Evolutionary conservation across 768 basidiomycete genomes (phyloP), one percentile per base, ranked within the genome.

Genomic region (Cystofilobasidium macerans): DNA sequence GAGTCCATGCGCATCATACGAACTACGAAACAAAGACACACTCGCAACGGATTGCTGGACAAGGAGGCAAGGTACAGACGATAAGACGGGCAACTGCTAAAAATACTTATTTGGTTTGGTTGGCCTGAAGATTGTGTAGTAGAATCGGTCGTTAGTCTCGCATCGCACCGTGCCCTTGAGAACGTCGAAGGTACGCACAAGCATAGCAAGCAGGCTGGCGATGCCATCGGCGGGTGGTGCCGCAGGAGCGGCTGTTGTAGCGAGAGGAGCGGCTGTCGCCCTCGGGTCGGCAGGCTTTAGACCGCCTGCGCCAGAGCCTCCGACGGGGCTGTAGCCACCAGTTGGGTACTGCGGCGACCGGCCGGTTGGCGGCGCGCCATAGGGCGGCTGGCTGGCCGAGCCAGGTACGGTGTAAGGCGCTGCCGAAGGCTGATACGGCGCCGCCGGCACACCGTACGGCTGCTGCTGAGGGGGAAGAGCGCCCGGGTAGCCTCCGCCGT

Each of bases 131-230:
- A n/a, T n/a, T n/a, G n/a, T n/a, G n/a, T n/a, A n/a, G n/a, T n/a
- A n/a, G n/a, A n/a, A n/a, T n/a, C n/a, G n/a, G n/a, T n/a, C n/a
- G n/a, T n/a, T n/a, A n/a, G n/a, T n/a, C n/a, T n/a, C n/a, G n/a
- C n/a, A n/a, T n/a, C n/a, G n/a, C n/a, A n/a, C n/a, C n/a, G n/a
- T n/a, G n/a, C n/a, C n/a, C n/a, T n/a, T n/a, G n/a, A n/a, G n/a
- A n/a, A n/a, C n/a, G n/a, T n/a, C n/a, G n/a, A n/a, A n/a, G n/a
- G 24, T 8, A 62, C 61, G 35, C 35, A 62, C 61, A 35, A 62
- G 61, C 61, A 62, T 38, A 26, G 61, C 61, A 5, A 62, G 43
- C 22, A 62, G 43, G 20, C 48, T 30, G 2, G 43, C 43, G 28
- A 62, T 43, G 42, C 48, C 61, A 22, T 43, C 61, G 22, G 33